A percentile compares a stretch with the other conserved stretches of the same genome.
Conservation (phyloP, 2,329 filamentous ascomycete genomes). For the Talaromyces sp. region DNA sequence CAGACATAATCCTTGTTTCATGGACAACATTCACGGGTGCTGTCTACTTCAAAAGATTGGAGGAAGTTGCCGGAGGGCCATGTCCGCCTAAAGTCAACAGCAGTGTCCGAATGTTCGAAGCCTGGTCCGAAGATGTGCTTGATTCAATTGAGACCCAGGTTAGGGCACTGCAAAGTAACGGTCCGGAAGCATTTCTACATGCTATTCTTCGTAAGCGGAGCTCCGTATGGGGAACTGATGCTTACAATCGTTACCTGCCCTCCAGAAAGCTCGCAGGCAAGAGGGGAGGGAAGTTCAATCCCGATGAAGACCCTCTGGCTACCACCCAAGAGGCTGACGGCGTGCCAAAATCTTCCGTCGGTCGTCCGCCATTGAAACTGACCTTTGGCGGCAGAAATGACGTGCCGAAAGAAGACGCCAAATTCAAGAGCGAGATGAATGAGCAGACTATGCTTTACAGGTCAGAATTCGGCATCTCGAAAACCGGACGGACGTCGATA, state of each 20-base stretch:
- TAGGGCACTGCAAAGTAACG: slow-evolving; percentile 32
- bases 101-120: slow-evolving; percentile 50
- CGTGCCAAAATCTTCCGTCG: background rate
- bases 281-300: slow-evolving; percentile 25
- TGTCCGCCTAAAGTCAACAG: slow-evolving; percentile 33
- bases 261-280: slow-evolving; percentile 33
- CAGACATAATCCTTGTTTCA: slow-evolving; percentile 58
- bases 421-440: background rate
- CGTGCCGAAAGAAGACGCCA: background rate
- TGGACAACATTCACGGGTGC: slow-evolving; percentile 50
- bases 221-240: slow-evolving; percentile 35
- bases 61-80: slow-evolving; percentile 52
- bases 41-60: slow-evolving; percentile 52
- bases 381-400: background rate
- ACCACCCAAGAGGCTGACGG: background rate
- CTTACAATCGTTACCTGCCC: slow-evolving; percentile 33
- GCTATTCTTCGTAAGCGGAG: slow-evolving; percentile 29
- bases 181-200: slow-evolving; percentile 35
- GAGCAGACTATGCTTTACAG: background rate
- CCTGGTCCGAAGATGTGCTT: slow-evolving; percentile 54
- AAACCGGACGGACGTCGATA: background rate
- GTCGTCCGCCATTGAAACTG: background rate
- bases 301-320: background rate
- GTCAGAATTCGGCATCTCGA: slow-evolving; percentile 1
- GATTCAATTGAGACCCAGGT: slow-evolving; percentile 46